Evolutionary conservation across 31 red algal genomes (phyloP).

Genomic region (Odonthalia washingtoniensis): DNA sequence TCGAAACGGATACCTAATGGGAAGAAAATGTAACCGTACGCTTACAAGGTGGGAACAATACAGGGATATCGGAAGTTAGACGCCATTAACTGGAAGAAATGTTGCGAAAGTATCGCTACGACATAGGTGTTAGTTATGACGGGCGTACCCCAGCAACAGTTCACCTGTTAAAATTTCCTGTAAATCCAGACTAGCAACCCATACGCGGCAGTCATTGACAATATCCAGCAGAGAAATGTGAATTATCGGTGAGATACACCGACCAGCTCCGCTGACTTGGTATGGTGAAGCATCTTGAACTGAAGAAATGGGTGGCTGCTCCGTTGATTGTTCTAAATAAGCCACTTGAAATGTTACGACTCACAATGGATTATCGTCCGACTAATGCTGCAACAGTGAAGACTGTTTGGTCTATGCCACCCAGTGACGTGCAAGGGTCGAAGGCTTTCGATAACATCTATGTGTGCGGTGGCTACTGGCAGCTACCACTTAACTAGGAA

Average conservation of each 20-base stretch:
- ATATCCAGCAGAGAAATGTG: neutral
- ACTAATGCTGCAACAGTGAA: neutral
- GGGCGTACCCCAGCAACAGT: neutral
- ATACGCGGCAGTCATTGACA: neutral
- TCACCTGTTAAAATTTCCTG: neutral
- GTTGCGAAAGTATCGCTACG: neutral
- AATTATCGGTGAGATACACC: neutral
- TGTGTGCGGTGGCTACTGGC: neutral
- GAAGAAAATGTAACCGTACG: neutral
- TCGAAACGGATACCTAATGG: neutral
- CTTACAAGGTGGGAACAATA: neutral
- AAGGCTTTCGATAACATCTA: neutral
- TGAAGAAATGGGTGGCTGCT: constrained; percentile 11
- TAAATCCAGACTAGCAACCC: neutral
- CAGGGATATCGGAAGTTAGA: neutral
- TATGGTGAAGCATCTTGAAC: neutral
- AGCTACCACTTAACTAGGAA: neutral
- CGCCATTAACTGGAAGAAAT: neutral
- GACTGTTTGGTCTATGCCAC: neutral
- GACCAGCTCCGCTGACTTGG: neutral
- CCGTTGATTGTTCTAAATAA: constrained; percentile 12
- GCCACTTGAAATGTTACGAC: neutral
- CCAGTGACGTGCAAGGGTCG: neutral
- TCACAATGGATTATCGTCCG: neutral
- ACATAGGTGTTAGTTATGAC: neutral